Conservation (phyloP, 2,329 filamentous ascomycete species). For the Plectosphaerella cucumerina region DNA sequence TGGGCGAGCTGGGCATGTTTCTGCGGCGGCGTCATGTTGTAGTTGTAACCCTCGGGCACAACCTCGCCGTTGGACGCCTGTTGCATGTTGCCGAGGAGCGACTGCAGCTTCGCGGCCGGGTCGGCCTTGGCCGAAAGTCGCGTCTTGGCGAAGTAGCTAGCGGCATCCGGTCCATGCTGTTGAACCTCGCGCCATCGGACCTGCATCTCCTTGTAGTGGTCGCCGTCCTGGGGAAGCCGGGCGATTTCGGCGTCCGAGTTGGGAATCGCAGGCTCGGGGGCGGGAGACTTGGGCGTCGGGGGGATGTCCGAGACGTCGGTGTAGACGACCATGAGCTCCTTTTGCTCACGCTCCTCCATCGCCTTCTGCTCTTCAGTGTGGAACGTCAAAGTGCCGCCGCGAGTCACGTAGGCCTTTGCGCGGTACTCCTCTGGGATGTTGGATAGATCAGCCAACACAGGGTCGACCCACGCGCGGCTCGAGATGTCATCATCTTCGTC, state of each 20-base stretch:
- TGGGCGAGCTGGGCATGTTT: background rate
- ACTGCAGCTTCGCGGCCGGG: conserved; percentile 31
- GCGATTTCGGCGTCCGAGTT: conserved; percentile 21
- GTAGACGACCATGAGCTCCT: conserved; percentile 59
- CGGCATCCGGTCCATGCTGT: conserved; percentile 37
- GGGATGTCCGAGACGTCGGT: conserved; percentile 51
- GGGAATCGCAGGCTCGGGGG: conserved; percentile 23
- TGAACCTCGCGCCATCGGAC: conserved; percentile 43
- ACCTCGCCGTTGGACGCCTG: conserved; percentile 11
- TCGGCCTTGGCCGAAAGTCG: conserved; percentile 35
- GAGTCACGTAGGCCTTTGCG: conserved; percentile 46
- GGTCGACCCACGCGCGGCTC: conserved; percentile 49
- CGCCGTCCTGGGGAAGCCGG: conserved; percentile 32
- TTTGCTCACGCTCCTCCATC: conserved; percentile 53
- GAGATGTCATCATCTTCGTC: conserved; percentile 50
- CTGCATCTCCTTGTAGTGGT: conserved; percentile 44
- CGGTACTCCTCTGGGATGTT: conserved; percentile 40
- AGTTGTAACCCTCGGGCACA: conserved; percentile 5
- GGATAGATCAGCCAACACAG: conserved; percentile 41
- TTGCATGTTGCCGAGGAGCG: conserved; percentile 32
- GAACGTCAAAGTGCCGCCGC: conserved; percentile 48
- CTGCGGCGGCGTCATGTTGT: conserved; percentile 13
- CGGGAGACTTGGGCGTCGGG: conserved; percentile 50
- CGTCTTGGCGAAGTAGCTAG: conserved; percentile 36
- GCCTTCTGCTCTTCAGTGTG: conserved; percentile 51